Evolutionary conservation across 2,329 filamentous ascomycete genomes (phyloP).

Genomic region (Chrysoporthe austroafricana): DNA sequence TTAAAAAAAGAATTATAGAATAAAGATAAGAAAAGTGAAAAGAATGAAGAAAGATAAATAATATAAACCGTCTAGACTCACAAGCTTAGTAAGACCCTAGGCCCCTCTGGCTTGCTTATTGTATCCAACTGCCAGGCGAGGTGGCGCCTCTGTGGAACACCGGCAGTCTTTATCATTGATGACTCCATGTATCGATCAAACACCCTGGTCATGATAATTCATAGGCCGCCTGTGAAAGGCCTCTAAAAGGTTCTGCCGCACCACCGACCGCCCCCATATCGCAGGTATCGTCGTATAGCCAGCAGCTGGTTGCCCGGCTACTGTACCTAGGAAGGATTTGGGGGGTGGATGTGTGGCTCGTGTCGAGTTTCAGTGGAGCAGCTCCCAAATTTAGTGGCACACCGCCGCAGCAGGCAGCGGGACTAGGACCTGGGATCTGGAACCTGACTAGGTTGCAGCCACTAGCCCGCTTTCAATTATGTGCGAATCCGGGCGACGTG

Average conservation of each 20-base stretch:
- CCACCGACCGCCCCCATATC: too few relatives aligned
- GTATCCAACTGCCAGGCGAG: not conserved
- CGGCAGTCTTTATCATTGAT: not conserved
- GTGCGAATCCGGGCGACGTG: conserved; percentile 4
- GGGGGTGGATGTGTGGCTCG: not conserved
- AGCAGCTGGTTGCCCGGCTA: too few relatives aligned
- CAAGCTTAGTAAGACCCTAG: too few relatives aligned
- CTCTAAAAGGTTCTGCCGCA: not conserved
- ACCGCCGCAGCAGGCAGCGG: conserved; percentile 4
- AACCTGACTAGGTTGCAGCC: conserved; percentile 9
- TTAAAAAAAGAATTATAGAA: too few relatives aligned
- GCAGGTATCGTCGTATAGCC: not conserved
- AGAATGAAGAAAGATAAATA: too few relatives aligned
- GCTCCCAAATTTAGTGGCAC: conserved; percentile 10
- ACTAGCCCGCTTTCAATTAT: conserved; percentile 1
- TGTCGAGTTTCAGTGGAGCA: conserved; percentile 4
- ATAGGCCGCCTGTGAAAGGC: not conserved
- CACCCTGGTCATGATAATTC: not conserved
- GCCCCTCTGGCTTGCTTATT: not conserved
- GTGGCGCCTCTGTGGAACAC: too few relatives aligned
- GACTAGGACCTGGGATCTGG: not conserved
- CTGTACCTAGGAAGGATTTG: not conserved
- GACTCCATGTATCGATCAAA: not conserved
- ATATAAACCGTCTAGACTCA: too few relatives aligned
- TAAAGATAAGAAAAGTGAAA: too few relatives aligned